Percentiles rank a stretch among this genome's conserved stretches.
Evolutionary conservation across 495 filamentous ascomycete genomes (phyloP).

Genomic region (Tuber microsphaerosporum): DNA sequence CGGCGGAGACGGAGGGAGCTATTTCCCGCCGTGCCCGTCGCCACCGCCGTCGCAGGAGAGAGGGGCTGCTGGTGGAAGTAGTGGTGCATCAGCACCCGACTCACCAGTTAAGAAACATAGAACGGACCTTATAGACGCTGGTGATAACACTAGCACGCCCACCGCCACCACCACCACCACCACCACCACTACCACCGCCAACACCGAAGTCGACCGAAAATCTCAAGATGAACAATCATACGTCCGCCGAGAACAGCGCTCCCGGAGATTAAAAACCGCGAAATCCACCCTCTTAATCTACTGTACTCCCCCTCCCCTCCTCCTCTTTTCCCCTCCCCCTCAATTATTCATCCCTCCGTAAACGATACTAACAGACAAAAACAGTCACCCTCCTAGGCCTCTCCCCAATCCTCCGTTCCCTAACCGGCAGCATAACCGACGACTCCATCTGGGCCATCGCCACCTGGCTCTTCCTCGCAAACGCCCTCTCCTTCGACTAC

Average conservation of each 20-base stretch:
- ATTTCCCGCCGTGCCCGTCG: constrained; percentile 30
- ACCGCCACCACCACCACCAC: constrained; percentile 6
- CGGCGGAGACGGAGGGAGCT: constrained; percentile 30
- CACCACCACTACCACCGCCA: constrained; percentile 8
- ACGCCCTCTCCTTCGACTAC: constrained; percentile 97
- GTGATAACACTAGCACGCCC: background rate
- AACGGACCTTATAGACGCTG: background rate
- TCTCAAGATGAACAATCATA: constrained; percentile 22
- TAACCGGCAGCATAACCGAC: constrained; percentile 78
- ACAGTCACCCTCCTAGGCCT: constrained; percentile 67
- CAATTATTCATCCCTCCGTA: background rate
- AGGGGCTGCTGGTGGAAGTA: constrained; percentile 7
- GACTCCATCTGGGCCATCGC: constrained; percentile 97
- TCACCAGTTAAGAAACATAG: background rate
- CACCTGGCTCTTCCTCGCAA: constrained; percentile 84
- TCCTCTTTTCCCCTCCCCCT: background rate
- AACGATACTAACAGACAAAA: constrained; percentile 4
- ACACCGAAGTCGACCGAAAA: constrained; percentile 12
- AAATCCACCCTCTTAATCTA: constrained; percentile 95
- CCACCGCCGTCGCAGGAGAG: background rate
- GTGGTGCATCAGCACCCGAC: constrained; percentile 11
- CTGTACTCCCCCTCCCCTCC: constrained; percentile 44
- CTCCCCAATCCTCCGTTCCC: constrained; percentile 86
- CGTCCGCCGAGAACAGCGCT: constrained; percentile 22
- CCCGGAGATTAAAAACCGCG: constrained; percentile 60